Evolutionary conservation across 225 moss, liverwort and hornwort genomes (phyloP), one percentile per base, ranked within the genome.

Genomic region (Straminergon stramineum): DNA sequence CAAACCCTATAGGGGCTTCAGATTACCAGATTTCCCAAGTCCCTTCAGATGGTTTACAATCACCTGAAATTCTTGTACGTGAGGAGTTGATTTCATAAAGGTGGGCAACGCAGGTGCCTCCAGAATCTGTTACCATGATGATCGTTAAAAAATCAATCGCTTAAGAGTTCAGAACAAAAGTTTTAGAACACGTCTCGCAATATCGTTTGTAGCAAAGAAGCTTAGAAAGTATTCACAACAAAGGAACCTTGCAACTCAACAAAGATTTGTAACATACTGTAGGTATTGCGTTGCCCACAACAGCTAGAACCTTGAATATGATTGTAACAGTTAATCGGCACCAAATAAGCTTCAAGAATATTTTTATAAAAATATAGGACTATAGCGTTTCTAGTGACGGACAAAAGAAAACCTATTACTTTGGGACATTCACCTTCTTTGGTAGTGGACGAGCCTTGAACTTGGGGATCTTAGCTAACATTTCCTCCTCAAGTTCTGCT

Each of bases 391-490:
- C 58, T 79, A 67, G 37, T 75, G 60, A 73, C 74, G 56, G 39
- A 64, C 60, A 61, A 43, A 84, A 52, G n/a, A 85, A 89, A 78
- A 66, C 28, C 32, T 17, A 75, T 64, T 55, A 76, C 23, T 88
- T 83, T 10, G 39, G 51, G 82, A 91, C 57, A 65, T 75, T 62
- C 79, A 98, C 98, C 98, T 98, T 98, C 87, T 94, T 97, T 41
- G 95, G 97, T 60, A 95, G 91, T 39, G 98, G 96, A 60, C 97
- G 96, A 87, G 98, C 97, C 91, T 95, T 98, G 91, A 98, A 98
- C 87, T 95, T 97, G 41, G 98, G 96, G n/a, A 97, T 83, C 82
- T 94, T 97, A 28, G 96, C 96, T 37, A 98, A 89, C 97, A 97
- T 95, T 90, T 98, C 97, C 87, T 89, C 96, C 87, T 98, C 98